These are phyloP conservation scores for Aspergillus cavernicola DNA, from an alignment of 495 filamentous ascomycete species.

Conservation along the genomic window DNA sequence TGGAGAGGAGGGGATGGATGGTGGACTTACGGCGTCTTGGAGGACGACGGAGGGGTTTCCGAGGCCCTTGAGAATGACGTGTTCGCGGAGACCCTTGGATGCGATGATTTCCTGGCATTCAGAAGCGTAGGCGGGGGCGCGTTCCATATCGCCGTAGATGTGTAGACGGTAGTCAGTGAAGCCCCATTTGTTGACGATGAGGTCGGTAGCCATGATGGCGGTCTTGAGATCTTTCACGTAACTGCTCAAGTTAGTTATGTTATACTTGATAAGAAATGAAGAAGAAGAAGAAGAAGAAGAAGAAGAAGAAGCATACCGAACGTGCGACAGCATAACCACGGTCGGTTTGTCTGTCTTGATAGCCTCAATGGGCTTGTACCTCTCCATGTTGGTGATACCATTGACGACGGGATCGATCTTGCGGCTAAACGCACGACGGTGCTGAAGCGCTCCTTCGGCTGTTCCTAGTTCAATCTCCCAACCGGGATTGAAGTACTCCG, in stretches of 20 bases:
- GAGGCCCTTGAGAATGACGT: conserved; percentile 53
- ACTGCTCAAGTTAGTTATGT: neutral
- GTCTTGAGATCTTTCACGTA: conserved; percentile 60
- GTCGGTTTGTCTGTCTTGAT: conserved; percentile 54
- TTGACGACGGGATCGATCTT: conserved; percentile 67
- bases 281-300: no score
- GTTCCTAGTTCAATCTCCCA: conserved; percentile 65
- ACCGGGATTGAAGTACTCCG: conserved; percentile 63
- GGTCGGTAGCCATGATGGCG: conserved; percentile 58
- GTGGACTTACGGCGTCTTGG: conserved; percentile 14
- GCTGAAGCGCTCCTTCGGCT: conserved; percentile 50
- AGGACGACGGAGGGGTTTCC: conserved; percentile 38
- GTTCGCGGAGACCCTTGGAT: conserved; percentile 49
- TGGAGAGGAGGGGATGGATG: neutral
- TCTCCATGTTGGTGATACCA: conserved; percentile 61
- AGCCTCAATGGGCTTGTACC: conserved; percentile 53
- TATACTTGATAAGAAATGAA: neutral
- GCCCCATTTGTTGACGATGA: conserved; percentile 61
- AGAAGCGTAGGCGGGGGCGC: conserved; percentile 53
- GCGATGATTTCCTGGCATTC: conserved; percentile 59
- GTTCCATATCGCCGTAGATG: conserved; percentile 59
- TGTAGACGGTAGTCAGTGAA: conserved; percentile 58
- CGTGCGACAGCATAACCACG: conserved; percentile 60
- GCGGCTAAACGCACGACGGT: conserved; percentile 52
- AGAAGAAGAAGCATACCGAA: conserved; percentile 40